Base-by-base conservation (phyloP, 1,139 yeast genomes). In the Nematodospora anomalae region DNA sequence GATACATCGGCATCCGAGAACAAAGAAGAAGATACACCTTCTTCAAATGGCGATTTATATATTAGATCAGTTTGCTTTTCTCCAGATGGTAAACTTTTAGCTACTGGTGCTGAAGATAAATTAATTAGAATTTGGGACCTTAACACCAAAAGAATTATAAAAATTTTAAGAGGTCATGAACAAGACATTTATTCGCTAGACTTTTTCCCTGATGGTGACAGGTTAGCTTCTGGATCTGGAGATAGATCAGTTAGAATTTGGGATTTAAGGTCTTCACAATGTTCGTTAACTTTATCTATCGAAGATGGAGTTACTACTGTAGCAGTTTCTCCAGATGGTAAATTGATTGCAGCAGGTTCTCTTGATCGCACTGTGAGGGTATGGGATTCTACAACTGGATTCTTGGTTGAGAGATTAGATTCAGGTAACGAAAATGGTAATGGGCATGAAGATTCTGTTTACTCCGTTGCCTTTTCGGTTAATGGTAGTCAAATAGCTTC, bases 271-370 rank as follows among this genome's bases (percentile, higher is more conserved):
- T 78, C 88, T 30, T 94, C 96, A 18, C 94, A 87, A 66, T 88
- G 96, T 58, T 83, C 92, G 30, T 74, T 88, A 56, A 89, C 96
- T 35, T 74, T 88, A 52, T 80, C 90, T 22, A 90, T 92, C 51
- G 97, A 92, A 63, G 98, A 92, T 58, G 98, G 97, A 48, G 97
- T 92, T 35, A 92, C 97, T 38, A 92, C 98, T 0, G 97, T 92
- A 32, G 96, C 97, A 11, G 95, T 90, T 24, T 86, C 96, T 13
- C 96, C 97, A 35, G 96, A 92, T 62, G 97, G 97, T 28, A 80
- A 83, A 52, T 78, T 83, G 51, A 89, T 92, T 51, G 97, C 97
- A 32, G 98, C 97, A 12, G 98, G 98, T 37, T 86, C 96, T 30
- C 77, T 92, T 47, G 98, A 92, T 67, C 78, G 95, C 64, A 86